Evolutionary conservation across 108 stramenopile genomes (phyloP), one percentile per base, ranked within the genome.

Genomic region (Cyclostephanos tholiformis): DNA sequence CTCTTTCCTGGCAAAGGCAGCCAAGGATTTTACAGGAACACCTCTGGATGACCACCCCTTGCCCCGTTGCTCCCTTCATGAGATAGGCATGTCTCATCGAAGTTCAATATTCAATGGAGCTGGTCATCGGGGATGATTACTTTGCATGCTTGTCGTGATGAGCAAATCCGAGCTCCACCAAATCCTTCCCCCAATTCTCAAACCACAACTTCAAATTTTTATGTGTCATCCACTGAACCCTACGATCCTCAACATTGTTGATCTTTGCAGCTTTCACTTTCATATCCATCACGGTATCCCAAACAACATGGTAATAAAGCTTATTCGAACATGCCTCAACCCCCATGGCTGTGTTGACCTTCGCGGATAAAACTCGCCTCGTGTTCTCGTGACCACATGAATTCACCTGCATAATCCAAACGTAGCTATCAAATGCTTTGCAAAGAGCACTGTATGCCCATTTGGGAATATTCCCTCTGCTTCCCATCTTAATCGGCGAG

Each of bases 11-110:
- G 29, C 22, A 57, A 32, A 4, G 36, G 55, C 26, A 69, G 38
- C 32, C 57, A 51, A 16, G 55, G 68, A 38, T 48, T 29, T 22
- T 57, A 69, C 11, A 69, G 57, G 7, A 29, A 16, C 13, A 57
- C 38, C 30, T 14, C 32, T 36, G 68, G 68, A 17, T 55, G 32
- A 14, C 68, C 68, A 39, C 68, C 55, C 29, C 68, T 32, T 27
- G 55, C 32, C 17, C 55, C 11, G 12, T 56, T 57, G 38, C 68
- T 69, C 12, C 68, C 38, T 20, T 69, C 68, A 26, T 51, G 53
- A 56, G 30, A 46, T 27, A 57, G 38, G 39, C 68, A 69, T 8
- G 55, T 57, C 55, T 69, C 68, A 57, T 69, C 38, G 8, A 69
- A 35, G 20, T 69, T 69, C 51, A 69, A 39, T 30, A n/a, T n/a